phyloP scores from a whole-genome alignment of 805 yeast species.

The Brettanomyces anomalus region DNA sequence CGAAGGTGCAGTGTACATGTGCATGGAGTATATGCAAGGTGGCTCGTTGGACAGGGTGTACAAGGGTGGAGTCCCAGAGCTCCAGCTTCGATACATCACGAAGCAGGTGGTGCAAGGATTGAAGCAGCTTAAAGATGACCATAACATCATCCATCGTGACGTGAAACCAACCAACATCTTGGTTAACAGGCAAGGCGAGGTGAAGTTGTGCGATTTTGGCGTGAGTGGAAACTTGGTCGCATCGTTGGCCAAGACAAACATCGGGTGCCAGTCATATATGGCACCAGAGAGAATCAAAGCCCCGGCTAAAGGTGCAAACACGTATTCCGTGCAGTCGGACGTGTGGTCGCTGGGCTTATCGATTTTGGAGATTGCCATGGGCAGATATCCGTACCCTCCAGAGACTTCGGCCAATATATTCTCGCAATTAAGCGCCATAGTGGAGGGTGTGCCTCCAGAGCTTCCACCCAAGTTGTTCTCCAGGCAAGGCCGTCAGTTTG shows the following conservation, averaged over 20 bases:
- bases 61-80: slow-evolving; percentile 67
- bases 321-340: slow-evolving; percentile 90
- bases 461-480: slow-evolving; percentile 58
- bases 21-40: slow-evolving; percentile 97
- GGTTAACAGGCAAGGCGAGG: slow-evolving; percentile 68
- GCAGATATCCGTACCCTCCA: slow-evolving; percentile 93
- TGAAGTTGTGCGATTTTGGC: slow-evolving; percentile 92
- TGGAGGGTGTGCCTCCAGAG: slow-evolving; percentile 89
- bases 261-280: slow-evolving; percentile 98
- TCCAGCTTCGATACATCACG: slow-evolving; percentile 69
- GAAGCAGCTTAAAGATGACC: slow-evolving; percentile 76
- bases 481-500: slow-evolving; percentile 75
- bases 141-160: slow-evolving; percentile 91
- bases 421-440: slow-evolving; percentile 90
- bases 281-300: slow-evolving; percentile 93
- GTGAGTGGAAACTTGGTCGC: slow-evolving; percentile 94
- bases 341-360: slow-evolving; percentile 92
- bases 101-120: slow-evolving; percentile 75
- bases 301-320: slow-evolving; percentile 59
- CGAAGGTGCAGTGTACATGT: slow-evolving; percentile 97
- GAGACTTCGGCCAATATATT: slow-evolving; percentile 87
- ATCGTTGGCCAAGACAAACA: slow-evolving; percentile 87
- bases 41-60: slow-evolving; percentile 87
- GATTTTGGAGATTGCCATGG: slow-evolving; percentile 80
- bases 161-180: slow-evolving; percentile 94